Base-by-base conservation (phyloP, 257 asterid genomes). In the Phtheirospermum japonicum region DNA sequence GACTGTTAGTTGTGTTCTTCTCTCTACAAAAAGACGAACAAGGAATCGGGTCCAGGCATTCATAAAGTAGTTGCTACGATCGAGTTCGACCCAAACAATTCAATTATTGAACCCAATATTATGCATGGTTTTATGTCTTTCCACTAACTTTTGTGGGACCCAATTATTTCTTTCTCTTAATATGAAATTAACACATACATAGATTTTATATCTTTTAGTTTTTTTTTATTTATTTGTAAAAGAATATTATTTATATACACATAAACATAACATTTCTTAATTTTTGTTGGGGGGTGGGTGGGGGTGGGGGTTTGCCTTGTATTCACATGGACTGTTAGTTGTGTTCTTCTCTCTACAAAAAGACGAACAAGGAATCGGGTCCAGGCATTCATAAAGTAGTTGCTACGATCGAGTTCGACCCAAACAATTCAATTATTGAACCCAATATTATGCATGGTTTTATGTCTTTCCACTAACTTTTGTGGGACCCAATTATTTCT, bases 341-440 rank as follows among this genome's bases (percentile, higher is more conserved):
- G 64, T 50, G 54, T 50, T 61, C 56, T 57, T 26, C 10, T 50
- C 59, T 64, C 31, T 17, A 18, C 54, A 13, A 64, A 64, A 50
- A 49, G 67, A 71, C 61, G 66, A 46, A 54, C 48, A 16, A 11
- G 9, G n/a, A 30, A 50, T 16, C 52, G 73, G 73, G 78, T 50
- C 74, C 77, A 34, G 36, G 28, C 28, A 23, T 23, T 23, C 28
- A 23, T 23, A 1, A 14, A 19, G 52, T 37, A 12, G 42, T 65
- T n/a, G n/a, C n/a, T n/a, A 54, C 64, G 20, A 5, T 2, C 16
- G 48, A 13, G 40, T 9, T 36, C 42, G 42, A 36, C 45, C 63
- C 43, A 49, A 49, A 52, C 63, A 12, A 19, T 63, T 73, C 74
- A 73, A 68, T 73, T 73, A 73, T 73, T 63, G 34, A 39, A 39